phyloP scores from a whole-genome alignment of 2,329 filamentous ascomycete species.

The Ceratocystiopsis minuta region DNA sequence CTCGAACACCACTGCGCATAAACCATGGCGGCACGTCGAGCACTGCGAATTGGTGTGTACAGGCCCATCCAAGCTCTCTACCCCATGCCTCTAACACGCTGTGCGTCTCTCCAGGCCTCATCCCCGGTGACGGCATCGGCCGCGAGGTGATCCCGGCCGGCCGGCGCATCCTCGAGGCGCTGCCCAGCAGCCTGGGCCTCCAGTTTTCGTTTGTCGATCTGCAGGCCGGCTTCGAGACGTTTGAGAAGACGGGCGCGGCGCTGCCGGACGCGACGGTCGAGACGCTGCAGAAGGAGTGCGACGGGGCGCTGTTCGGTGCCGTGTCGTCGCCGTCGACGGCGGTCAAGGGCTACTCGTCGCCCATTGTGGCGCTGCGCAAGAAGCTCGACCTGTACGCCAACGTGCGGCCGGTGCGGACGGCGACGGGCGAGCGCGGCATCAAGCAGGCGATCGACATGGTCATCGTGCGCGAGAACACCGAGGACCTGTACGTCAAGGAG shows the following conservation, averaged over 20 bases:
- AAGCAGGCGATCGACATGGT: conserved; percentile 74
- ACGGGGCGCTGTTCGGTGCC: conserved; percentile 90
- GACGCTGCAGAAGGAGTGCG: conserved; percentile 74
- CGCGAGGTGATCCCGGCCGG: conserved; percentile 95
- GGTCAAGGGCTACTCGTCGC: conserved; percentile 88
- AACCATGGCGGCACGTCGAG: conserved; percentile 38
- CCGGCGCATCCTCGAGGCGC: conserved; percentile 76
- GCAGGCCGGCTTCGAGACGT: conserved; percentile 82
- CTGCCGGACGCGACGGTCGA: conserved; percentile 84
- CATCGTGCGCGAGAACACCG: conserved; percentile 96
- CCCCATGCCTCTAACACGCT: background rate
- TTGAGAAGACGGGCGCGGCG: conserved; percentile 74
- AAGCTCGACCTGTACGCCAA: conserved; percentile 91
- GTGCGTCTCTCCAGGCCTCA: conserved; percentile 54
- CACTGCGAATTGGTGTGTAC: conserved; percentile 45
- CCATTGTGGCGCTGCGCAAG: conserved; percentile 93
- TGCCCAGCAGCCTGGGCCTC: conserved; percentile 75
- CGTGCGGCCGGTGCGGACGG: conserved; percentile 84
- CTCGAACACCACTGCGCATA: conserved; percentile 14
- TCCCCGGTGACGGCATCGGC: conserved; percentile 95
- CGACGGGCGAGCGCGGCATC: conserved; percentile 42
- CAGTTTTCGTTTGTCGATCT: conserved; percentile 92
- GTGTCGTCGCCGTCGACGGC: conserved; percentile 81
- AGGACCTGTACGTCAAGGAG: conserved; percentile 96
- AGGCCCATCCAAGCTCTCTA: background rate